These are phyloP conservation scores for Cryptococcus jaspeensis DNA, from an alignment of 1,284 basidiomycete genomes.

Conservation along the genomic window DNA sequence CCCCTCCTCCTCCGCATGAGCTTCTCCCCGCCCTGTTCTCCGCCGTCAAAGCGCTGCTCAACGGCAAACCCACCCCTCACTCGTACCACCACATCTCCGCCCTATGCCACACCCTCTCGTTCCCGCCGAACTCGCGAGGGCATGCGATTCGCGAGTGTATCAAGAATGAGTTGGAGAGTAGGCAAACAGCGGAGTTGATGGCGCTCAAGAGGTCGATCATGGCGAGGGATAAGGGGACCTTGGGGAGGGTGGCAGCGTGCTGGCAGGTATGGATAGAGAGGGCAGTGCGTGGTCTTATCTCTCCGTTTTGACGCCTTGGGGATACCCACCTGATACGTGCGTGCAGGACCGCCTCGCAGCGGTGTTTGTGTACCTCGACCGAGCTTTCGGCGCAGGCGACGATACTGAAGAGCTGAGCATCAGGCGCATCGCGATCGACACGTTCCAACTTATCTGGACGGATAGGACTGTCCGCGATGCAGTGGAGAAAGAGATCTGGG, in stretches of 20 bases:
- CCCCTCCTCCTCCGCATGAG: slow-evolving; percentile 9
- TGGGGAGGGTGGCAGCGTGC: slow-evolving; percentile 20
- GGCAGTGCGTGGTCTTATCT: slow-evolving; percentile 23
- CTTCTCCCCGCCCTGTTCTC: slow-evolving; percentile 12
- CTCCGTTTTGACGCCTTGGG: too few species aligned
- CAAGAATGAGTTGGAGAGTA: slow-evolving; percentile 25
- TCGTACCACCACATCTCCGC: slow-evolving; percentile 35
- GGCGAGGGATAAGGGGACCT: slow-evolving; percentile 31
- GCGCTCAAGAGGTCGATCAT: slow-evolving; percentile 33
- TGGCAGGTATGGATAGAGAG: slow-evolving; percentile 33
- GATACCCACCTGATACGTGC: too few species aligned
- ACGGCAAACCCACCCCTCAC: slow-evolving; percentile 23
- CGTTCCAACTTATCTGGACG: too few species aligned
- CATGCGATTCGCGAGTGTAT: slow-evolving; percentile 24
- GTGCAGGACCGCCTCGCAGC: slow-evolving; percentile 35
- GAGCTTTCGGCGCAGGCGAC: slow-evolving; percentile 23
- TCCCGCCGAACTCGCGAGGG: slow-evolving; percentile 21
- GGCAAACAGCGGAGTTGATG: slow-evolving; percentile 16
- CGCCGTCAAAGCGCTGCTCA: slow-evolving; percentile 26
- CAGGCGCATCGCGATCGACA: neutral
- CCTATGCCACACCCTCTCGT: slow-evolving; percentile 25
- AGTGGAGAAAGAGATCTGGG: slow-evolving; percentile 55
- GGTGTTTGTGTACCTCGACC: slow-evolving; percentile 50
- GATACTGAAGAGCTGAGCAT: neutral
- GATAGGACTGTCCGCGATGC: too few species aligned